Evolutionary conservation across 306 rosid species (phyloP), one percentile per base, ranked within the genome.

Genomic region (Pyrus betulifolia): DNA sequence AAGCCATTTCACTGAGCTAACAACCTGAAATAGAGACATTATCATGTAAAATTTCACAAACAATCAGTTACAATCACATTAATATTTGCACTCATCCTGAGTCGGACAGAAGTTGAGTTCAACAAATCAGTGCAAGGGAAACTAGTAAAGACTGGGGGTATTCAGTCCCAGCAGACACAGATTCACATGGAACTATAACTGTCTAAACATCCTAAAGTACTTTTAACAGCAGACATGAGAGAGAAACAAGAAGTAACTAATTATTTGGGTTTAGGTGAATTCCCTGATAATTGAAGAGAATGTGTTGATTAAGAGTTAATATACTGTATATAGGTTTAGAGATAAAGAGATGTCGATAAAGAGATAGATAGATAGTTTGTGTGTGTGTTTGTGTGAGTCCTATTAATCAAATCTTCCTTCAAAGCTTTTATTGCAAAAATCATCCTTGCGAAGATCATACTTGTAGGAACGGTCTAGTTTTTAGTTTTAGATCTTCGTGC

Each of bases 1-100:
- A 42, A 95, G 97, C 99, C 99, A 95, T 86, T 95, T 95, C 72
- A 95, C 99, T 2, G 97, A 90, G 85, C 99, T 95, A 79, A 92
- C 99, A 84, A 95, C 97, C 99, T 95, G 84, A 73, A 77, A 79
- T 40, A 76, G 63, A 76, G 61, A 51, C 46, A 38, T 60, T 31
- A 30, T 52, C 40, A 71, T 9, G 30, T 60, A 51, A 68, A 46
- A 71, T 31, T 67, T 52, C 11, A 44, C 28, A 70, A 42, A 59
- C 66, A 21, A 64, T 4, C 13, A 28, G 22, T 21, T 54, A 74
- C 67, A 72, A 21, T 38, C 15, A 27, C 65, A 38, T 66, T 15
- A 52, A 40, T 3, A 44, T 3, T 66, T 51, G 28, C 46, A 66
- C 30, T 21, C 33, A 57, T 54, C 62, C 46, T 3, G 68, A 76